phyloP scores from a whole-genome alignment of 371 early-diverging fungal genomes.

The Smittium culicis region DNA sequence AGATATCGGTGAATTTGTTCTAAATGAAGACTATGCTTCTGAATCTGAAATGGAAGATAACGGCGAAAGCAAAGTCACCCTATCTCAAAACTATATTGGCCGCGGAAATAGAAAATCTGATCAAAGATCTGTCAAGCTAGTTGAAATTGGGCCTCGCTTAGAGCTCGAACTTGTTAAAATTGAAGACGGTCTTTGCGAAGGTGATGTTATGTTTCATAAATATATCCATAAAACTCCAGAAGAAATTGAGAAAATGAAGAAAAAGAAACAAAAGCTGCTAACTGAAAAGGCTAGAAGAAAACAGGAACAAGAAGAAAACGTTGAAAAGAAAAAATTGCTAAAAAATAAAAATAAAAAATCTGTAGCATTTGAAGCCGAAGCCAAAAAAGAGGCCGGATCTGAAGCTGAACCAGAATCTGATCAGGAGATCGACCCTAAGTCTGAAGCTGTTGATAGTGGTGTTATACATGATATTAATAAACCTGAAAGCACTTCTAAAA shows the following conservation, averaged over 20 bases:
- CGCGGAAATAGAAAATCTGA: conserved; percentile 56
- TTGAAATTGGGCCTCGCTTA: conserved; percentile 89
- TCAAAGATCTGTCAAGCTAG: conserved; percentile 69
- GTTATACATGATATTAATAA: not conserved
- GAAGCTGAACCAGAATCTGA: conserved; percentile 8
- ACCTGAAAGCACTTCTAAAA: not conserved
- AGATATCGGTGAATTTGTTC: conserved; percentile 84
- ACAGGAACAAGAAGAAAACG: conserved; percentile 66
- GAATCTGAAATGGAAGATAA: conserved; percentile 91
- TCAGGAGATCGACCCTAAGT: not conserved
- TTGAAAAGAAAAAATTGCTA: conserved; percentile 51
- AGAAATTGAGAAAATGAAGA: conserved; percentile 48
- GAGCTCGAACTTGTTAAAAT: conserved; percentile 77
- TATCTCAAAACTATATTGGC: conserved; percentile 66
- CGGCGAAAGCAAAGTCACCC: conserved; percentile 56
- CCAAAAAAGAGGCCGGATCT: conserved; percentile 6
- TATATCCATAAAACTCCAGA: conserved; percentile 49
- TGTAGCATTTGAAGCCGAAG: conserved; percentile 4
- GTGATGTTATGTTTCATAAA: conserved; percentile 78
- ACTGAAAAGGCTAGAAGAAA: conserved; percentile 53
- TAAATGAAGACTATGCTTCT: conserved; percentile 68
- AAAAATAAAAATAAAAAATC: conserved; percentile 14
- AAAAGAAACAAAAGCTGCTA: conserved; percentile 38
- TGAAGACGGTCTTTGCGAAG: conserved; percentile 78
- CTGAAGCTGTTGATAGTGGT: not conserved